Evolutionary conservation across 257 asterid species (phyloP), one percentile per base, ranked within the genome.

Genomic region (Solanum pennellii): DNA sequence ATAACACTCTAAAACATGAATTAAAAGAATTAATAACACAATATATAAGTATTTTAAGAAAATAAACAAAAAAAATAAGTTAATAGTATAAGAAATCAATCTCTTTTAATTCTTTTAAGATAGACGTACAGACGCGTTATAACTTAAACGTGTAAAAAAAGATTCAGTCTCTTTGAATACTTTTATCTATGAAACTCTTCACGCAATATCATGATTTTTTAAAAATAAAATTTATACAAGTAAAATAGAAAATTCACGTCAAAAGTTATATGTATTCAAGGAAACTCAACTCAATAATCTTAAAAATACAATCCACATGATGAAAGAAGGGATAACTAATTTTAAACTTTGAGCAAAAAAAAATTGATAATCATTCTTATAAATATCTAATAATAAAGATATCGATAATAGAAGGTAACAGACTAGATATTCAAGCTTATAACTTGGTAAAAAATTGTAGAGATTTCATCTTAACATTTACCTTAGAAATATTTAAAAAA

Each of bases 231-330:
- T 2, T 14, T 49, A 49, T 49, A 16, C 3, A 49, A 15, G 8
- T 49, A 0, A 15, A 16, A 8, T 49, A 2, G 23, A 0, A 0
- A 0, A 6, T 49, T 49, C 23, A 52, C 1, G 5, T 18, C 0
- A 56, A 0, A 56, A 2, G 11, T 56, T 1, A 56, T 18, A 18
- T 18, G 20, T 18, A 18, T 18, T 56, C 1, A 18, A 52, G 23
- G 18, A 49, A 52, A 52, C 23, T 16, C 4, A 52, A 52, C 0
- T 0, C 1, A 9, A 49, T 49, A 16, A 1, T 23, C 0, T 52
- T 52, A 1, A 56, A 0, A 56, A 18, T 18, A 56, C 65, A 7
- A 56, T 18, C 65, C 3, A 56, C 62, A 18, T 18, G 62, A 52
- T 56, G 5, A 56, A 56, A 56, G n/a, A 1, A 18, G 65, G 65